Evolutionary conservation across 345 rosid species (phyloP).

Genomic region (Mangifera indica): DNA sequence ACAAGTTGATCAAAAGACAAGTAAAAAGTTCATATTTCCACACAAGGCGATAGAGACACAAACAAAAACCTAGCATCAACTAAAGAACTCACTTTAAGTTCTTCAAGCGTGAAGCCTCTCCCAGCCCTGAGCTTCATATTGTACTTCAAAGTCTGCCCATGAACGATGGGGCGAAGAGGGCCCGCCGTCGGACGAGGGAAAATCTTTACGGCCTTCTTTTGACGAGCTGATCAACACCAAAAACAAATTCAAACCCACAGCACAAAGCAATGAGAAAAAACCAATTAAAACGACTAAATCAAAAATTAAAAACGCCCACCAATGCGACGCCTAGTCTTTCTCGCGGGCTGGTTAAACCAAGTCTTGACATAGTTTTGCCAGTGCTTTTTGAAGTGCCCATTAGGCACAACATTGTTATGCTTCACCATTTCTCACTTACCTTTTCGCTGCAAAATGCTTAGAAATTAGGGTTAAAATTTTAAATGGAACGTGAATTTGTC

Average conservation of each 20-base stretch:
- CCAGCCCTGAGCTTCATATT: conserved; percentile 91
- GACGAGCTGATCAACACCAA: conserved; percentile 51
- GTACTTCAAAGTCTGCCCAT: conserved; percentile 81
- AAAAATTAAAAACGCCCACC: conserved; percentile 33
- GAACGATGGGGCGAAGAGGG: conserved; percentile 80
- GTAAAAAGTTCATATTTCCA: too few species aligned
- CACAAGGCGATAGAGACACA: too few species aligned
- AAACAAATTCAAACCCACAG: too few species aligned
- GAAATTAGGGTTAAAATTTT: too few species aligned
- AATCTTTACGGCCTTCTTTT: conserved; percentile 78
- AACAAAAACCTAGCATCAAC: neutral
- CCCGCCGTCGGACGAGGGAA: conserved; percentile 93
- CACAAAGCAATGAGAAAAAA: neutral
- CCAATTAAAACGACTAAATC: neutral
- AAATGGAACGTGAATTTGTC: too few species aligned
- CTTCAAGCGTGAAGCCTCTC: conserved; percentile 83
- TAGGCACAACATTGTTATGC: conserved; percentile 80
- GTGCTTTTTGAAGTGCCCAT: conserved; percentile 79
- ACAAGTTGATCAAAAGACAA: too few species aligned
- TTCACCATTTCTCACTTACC: conserved; percentile 44
- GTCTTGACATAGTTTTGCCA: conserved; percentile 89
- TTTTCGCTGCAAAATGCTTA: neutral
- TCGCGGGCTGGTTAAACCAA: conserved; percentile 90
- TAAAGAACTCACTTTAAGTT: conserved; percentile 59
- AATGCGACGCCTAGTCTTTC: conserved; percentile 62